A percentile compares a stretch with the other conserved stretches of the same genome.
Conservation (phyloP, 1,284 basidiomycete species). For the Apiotrichum akiyoshidainum region DNA sequence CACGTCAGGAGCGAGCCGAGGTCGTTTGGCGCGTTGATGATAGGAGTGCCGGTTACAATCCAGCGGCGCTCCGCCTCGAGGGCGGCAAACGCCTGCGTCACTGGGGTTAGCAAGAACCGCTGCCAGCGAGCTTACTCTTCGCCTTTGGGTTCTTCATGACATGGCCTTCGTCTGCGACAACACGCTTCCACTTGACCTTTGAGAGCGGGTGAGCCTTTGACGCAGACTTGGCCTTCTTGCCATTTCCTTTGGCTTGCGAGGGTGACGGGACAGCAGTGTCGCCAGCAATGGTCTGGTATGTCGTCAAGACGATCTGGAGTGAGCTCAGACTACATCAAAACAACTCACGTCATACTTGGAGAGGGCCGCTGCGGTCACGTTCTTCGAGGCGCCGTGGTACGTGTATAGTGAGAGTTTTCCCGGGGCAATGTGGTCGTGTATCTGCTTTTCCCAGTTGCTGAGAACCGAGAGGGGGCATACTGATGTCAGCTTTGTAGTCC, state of each 20-base stretch:
- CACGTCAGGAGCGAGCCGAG: conserved; percentile 80
- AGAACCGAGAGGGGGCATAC: conserved; percentile 82
- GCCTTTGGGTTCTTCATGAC: conserved; percentile 78
- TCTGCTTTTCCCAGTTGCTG: conserved; percentile 88
- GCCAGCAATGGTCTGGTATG: conserved; percentile 64
- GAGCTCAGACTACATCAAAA: too few relatives aligned
- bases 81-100: conserved; percentile 66
- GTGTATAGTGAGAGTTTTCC: conserved; percentile 60
- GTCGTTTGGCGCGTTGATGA: conserved; percentile 79
- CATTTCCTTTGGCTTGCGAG: conserved; percentile 15
- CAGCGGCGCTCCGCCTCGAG: conserved; percentile 72
- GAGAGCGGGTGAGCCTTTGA: conserved; percentile 57
- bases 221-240: conserved; percentile 34
- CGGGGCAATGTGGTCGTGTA: conserved; percentile 67
- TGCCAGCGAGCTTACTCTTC: conserved; percentile 55
- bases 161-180: conserved; percentile 86
- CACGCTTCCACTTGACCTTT: conserved; percentile 74
- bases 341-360: conserved; percentile 60
- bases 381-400: conserved; percentile 65
- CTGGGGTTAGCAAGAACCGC: conserved; percentile 21
- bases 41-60: conserved; percentile 64
- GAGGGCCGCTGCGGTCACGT: conserved; percentile 61
- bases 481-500: conserved; percentile 42
- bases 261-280: conserved; percentile 21
- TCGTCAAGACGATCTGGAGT: conserved; percentile 69